These are phyloP conservation scores for Globisporangium viniferum DNA, from an alignment of 352 stramenopile species.

Conservation along the genomic window DNA sequence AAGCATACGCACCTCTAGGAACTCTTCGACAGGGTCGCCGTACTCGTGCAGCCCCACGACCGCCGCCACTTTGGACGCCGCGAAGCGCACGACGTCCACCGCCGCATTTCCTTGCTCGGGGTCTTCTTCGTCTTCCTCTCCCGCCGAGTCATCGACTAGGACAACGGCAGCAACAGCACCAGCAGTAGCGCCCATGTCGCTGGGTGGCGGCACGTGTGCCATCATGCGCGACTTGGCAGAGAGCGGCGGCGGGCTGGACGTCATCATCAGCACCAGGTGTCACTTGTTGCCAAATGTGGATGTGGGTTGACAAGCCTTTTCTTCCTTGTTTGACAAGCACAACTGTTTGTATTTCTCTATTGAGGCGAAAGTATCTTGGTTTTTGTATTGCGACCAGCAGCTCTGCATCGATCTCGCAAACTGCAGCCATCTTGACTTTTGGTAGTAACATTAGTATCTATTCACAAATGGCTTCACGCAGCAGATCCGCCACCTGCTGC, in stretches of 20 bases:
- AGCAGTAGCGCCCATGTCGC: background rate
- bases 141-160: background rate
- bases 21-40: slow-evolving; percentile 46
- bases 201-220: background rate
- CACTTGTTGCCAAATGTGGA: background rate
- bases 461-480: background rate
- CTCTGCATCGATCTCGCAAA: background rate
- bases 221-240: background rate
- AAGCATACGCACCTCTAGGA: slow-evolving; percentile 29
- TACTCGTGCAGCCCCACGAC: slow-evolving; percentile 74
- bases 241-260: background rate
- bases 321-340: background rate
- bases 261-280: background rate
- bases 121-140: background rate
- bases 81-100: slow-evolving; percentile 41
- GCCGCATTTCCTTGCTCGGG: background rate
- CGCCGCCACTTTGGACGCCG: slow-evolving; percentile 68
- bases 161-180: background rate
- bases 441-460: background rate
- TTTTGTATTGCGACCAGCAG: background rate
- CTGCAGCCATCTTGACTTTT: background rate
- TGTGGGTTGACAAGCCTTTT: background rate
- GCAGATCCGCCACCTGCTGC: background rate
- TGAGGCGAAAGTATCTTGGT: background rate
- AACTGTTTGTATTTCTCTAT: background rate